Evolutionary conservation across 495 filamentous ascomycete species (phyloP).

Genomic region (Beverwykella pulmonaria): DNA sequence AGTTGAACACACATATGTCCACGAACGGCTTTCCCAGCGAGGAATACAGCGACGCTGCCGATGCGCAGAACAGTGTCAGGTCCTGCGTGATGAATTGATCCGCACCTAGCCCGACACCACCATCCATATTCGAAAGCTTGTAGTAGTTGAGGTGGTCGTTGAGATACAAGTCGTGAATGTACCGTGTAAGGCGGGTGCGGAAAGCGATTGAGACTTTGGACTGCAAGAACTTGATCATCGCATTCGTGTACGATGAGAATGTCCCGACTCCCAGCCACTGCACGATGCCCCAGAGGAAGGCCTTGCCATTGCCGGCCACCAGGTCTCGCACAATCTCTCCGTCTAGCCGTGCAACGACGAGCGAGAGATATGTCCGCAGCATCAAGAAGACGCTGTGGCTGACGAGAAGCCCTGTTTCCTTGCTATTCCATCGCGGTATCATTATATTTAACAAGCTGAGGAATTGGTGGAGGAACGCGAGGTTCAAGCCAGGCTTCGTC

Average conservation of each 20-base stretch:
- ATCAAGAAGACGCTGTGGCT: conserved; percentile 88
- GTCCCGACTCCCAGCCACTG: conserved; percentile 78
- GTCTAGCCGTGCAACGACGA: conserved; percentile 89
- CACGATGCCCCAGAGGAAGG: conserved; percentile 84
- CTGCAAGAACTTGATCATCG: conserved; percentile 97
- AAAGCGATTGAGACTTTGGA: conserved; percentile 98
- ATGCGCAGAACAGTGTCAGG: conserved; percentile 88
- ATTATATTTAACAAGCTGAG: conserved; percentile 94
- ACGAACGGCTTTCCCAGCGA: conserved; percentile 95
- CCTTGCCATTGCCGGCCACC: conserved; percentile 86
- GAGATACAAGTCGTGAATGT: conserved; percentile 96
- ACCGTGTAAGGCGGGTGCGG: conserved; percentile 90
- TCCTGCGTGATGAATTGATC: conserved; percentile 99
- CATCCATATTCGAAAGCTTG: conserved; percentile 91
- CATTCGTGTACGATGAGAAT: conserved; percentile 88
- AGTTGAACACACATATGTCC: conserved; percentile 95
- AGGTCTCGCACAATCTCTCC: conserved; percentile 96
- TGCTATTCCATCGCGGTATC: conserved; percentile 92
- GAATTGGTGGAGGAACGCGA: conserved; percentile 98
- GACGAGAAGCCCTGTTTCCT: conserved; percentile 86
- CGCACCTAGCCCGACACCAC: conserved; percentile 84
- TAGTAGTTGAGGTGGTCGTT: conserved; percentile 95
- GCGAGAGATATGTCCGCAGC: conserved; percentile 88
- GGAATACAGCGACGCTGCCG: conserved; percentile 91
- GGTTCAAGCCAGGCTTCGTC: conserved; percentile 90